Percentiles rank a stretch among this genome's conserved stretches.
phyloP scores from a whole-genome alignment of 345 rosid genomes.

The Geranium brycei region DNA sequence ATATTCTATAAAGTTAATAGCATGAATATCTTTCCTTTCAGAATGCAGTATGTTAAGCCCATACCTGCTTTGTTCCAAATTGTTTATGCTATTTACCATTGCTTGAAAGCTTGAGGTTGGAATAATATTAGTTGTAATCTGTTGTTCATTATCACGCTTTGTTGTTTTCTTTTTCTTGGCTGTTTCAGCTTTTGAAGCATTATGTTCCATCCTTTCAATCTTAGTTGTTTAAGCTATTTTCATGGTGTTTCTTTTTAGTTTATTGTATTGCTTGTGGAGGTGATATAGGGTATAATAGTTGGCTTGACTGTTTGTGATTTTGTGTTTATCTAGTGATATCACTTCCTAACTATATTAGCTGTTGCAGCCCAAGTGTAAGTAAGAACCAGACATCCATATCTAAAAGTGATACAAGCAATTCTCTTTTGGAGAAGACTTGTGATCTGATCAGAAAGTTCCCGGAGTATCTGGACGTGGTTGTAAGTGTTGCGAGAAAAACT shows the following conservation, averaged over 20 bases:
- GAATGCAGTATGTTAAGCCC: too few relatives aligned
- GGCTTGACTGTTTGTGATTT: background rate
- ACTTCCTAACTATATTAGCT: slow-evolving; percentile 8
- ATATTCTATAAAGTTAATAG: too few relatives aligned
- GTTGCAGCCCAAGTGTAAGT: slow-evolving; percentile 50
- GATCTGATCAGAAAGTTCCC: slow-evolving; percentile 76
- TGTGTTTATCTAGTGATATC: slow-evolving; percentile 2
- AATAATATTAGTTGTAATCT: too few relatives aligned
- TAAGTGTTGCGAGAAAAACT: slow-evolving; percentile 96
- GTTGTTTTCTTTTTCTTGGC: background rate
- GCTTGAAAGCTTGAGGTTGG: too few relatives aligned
- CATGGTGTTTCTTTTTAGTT: background rate
- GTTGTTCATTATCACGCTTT: background rate
- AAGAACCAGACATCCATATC: slow-evolving; percentile 46
- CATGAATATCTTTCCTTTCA: too few relatives aligned
- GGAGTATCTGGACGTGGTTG: slow-evolving; percentile 87
- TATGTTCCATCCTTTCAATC: background rate
- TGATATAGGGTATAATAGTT: too few relatives aligned
- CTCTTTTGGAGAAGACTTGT: slow-evolving; percentile 85
- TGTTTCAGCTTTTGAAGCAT: background rate
- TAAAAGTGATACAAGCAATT: slow-evolving; percentile 22
- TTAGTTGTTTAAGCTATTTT: background rate
- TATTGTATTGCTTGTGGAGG: background rate
- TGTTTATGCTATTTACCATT: too few relatives aligned
- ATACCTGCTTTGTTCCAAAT: too few relatives aligned